Percentiles rank a stretch among this genome's conserved stretches.
These are phyloP conservation scores for Wickerhamomyces bovis DNA, from an alignment of 805 yeast genomes.

Conservation along the genomic window DNA sequence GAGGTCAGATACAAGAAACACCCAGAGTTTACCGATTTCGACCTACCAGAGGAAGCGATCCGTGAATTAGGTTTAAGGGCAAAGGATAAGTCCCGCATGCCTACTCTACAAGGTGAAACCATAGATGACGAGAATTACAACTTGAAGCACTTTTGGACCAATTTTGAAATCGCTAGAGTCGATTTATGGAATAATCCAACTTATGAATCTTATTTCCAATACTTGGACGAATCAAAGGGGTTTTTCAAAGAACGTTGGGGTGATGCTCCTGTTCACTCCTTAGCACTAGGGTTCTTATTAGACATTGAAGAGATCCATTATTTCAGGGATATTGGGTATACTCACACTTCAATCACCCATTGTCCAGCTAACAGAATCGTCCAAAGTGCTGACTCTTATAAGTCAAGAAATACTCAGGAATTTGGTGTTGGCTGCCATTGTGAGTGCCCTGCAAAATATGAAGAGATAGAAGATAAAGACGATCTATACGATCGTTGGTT, in stretches of 20 bases:
- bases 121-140: conserved; percentile 67
- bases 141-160: conserved; percentile 87
- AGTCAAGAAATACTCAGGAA: conserved; percentile 33
- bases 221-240: conserved; percentile 69
- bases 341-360: conserved; percentile 74
- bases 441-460: conserved; percentile 53
- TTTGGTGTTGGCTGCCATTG: conserved; percentile 83
- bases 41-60: conserved; percentile 28
- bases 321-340: conserved; percentile 88
- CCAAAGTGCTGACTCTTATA: conserved; percentile 34
- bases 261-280: conserved; percentile 90
- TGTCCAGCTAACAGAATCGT: conserved; percentile 49
- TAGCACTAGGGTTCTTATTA: conserved; percentile 76
- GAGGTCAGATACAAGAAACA: not conserved
- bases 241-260: conserved; percentile 95
- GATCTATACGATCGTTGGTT: conserved; percentile 52
- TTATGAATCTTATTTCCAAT: conserved; percentile 63
- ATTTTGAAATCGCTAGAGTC: conserved; percentile 84
- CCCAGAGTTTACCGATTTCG: conserved; percentile 8
- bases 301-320: conserved; percentile 72
- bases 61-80: conserved; percentile 32
- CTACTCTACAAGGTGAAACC: conserved; percentile 41
- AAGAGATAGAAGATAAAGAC: conserved; percentile 52
- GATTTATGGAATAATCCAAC: conserved; percentile 61
- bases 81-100: conserved; percentile 29